phyloP scores from a whole-genome alignment of 805 yeast species.

The Candida verbasci region DNA sequence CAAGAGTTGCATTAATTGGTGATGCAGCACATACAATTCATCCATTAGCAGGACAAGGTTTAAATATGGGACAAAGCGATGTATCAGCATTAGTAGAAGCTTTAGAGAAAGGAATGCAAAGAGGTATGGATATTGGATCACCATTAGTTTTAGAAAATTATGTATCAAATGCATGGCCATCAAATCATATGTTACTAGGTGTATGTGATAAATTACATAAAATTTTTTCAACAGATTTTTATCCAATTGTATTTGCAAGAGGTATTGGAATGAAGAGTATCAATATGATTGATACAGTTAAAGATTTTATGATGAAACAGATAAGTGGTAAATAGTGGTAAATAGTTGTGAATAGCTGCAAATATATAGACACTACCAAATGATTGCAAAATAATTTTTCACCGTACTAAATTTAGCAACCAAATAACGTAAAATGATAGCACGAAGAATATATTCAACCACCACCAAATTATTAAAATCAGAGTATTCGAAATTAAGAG shows the following conservation, averaged over 20 bases:
- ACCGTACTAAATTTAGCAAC: constrained; percentile 2
- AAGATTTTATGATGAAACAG: constrained; percentile 59
- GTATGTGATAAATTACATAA: constrained; percentile 91
- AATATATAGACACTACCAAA: too few species aligned
- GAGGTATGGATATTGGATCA: constrained; percentile 89
- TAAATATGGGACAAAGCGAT: constrained; percentile 96
- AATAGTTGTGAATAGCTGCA: too few species aligned
- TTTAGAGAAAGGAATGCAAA: constrained; percentile 59
- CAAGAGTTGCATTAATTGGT: constrained; percentile 88
- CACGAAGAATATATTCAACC: not conserved
- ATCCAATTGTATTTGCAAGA: constrained; percentile 72
- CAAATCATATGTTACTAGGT: constrained; percentile 77
- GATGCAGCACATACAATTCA: constrained; percentile 98
- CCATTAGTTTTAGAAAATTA: constrained; percentile 79
- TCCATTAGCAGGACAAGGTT: constrained; percentile 96
- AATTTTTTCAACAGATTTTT: constrained; percentile 67
- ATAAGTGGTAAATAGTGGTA: constrained; percentile 21
- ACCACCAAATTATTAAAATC: constrained; percentile 1
- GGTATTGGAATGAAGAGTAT: constrained; percentile 71
- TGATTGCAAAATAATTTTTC: not conserved
- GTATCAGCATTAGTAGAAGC: constrained; percentile 68
- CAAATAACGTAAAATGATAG: not conserved
- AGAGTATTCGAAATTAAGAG: constrained; percentile 12
- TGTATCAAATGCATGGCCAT: constrained; percentile 76
- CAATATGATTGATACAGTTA: constrained; percentile 59